phyloP scores from a whole-genome alignment of 257 asterid species.

The Penstemon davidsonii region DNA sequence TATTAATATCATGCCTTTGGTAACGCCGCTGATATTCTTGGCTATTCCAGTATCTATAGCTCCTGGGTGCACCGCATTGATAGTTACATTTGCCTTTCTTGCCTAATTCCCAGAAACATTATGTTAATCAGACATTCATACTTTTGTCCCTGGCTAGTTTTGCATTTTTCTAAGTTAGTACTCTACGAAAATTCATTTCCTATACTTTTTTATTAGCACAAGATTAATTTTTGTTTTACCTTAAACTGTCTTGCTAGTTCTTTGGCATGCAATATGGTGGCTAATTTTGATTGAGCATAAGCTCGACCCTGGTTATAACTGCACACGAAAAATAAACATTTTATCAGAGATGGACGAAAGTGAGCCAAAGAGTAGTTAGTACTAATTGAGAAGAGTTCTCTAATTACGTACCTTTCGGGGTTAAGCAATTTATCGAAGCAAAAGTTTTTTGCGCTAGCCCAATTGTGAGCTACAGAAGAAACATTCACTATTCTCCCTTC shows the following conservation, averaged over 20 bases:
- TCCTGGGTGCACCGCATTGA: conserved; percentile 95
- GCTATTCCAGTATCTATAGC: conserved; percentile 86
- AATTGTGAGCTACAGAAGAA: conserved; percentile 78
- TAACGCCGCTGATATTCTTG: conserved; percentile 88
- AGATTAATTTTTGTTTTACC: too few species aligned
- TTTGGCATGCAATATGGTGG: conserved; percentile 88
- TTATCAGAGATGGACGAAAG: too few species aligned
- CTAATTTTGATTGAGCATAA: conserved; percentile 85
- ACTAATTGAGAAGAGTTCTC: not conserved
- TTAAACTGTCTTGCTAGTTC: conserved; percentile 78
- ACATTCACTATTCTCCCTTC: conserved; percentile 93
- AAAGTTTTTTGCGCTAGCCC: conserved; percentile 62
- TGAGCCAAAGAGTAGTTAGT: too few species aligned
- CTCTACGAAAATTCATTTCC: not conserved
- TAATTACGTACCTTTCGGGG: conserved; percentile 55
- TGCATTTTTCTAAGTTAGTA: too few species aligned
- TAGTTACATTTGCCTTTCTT: conserved; percentile 76
- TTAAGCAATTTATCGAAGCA: conserved; percentile 60
- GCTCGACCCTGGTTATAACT: conserved; percentile 84
- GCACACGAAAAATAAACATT: conserved; percentile 24
- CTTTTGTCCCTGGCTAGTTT: not conserved
- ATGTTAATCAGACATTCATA: not conserved
- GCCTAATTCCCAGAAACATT: conserved; percentile 42
- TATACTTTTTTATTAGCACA: too few species aligned
- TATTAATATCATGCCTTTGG: conserved; percentile 72